phyloP scores from a whole-genome alignment of 176 grass and related monocot genomes.

The Puya raimondii region DNA sequence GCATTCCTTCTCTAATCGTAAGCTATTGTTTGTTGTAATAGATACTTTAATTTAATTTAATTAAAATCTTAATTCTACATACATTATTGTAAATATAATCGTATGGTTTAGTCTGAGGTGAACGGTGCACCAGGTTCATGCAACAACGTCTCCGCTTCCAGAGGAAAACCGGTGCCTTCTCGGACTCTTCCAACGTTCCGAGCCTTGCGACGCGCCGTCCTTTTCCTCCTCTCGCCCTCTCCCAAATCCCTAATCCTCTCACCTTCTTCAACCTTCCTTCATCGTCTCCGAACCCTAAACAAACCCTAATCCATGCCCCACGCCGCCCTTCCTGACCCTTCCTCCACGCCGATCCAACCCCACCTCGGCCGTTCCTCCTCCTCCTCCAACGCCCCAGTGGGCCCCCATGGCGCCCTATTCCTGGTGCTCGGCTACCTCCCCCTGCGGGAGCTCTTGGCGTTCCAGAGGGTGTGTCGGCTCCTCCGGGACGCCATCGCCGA shows the following conservation, averaged over 20 bases:
- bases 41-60: too few relatives aligned
- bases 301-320: not conserved
- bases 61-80: too few relatives aligned
- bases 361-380: not conserved
- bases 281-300: not conserved
- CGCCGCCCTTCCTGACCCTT: not conserved
- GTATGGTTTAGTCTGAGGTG: too few relatives aligned
- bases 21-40: too few relatives aligned
- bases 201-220: not conserved
- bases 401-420: slow-evolving; percentile 37
- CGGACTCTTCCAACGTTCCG: too few relatives aligned
- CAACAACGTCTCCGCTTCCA: too few relatives aligned
- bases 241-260: too few relatives aligned
- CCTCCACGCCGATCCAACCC: too few relatives aligned
- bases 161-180: too few relatives aligned
- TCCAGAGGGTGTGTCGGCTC: slow-evolving; percentile 29
- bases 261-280: not conserved
- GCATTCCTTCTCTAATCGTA: too few relatives aligned
- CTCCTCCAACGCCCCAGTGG: not conserved
- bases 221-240: not conserved
- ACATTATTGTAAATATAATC: too few relatives aligned
- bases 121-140: too few relatives aligned
- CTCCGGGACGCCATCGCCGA: slow-evolving; percentile 37
- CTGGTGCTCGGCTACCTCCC: slow-evolving; percentile 50
- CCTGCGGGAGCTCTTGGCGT: slow-evolving; percentile 50